Base-by-base conservation (phyloP, 768 basidiomycete genomes). In the Paxillus involutus region DNA sequence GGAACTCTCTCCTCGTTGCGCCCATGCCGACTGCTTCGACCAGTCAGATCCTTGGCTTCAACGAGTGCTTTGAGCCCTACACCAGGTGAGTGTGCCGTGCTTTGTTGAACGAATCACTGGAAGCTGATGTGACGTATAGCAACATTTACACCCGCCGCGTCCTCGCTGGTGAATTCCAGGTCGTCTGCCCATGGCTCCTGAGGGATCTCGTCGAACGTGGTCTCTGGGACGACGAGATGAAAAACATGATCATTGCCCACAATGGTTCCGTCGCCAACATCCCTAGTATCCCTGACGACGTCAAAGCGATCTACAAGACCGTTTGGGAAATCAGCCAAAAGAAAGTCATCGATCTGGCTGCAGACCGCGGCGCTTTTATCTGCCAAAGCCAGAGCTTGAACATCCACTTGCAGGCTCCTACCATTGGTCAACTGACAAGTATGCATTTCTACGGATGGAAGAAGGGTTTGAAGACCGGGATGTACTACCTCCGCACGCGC, bases 371-470 rank as follows among this genome's bases (percentile, higher is more conserved):
- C 37, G 94, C 97, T 1, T 99, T 87, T 77, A 97, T 98, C 73
- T 96, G 94, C 75, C 96, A 99, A 73, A 88, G 85, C 60, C 96
- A 98, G 75, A 89, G 87, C 57, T 76, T 99, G 69, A 98, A 98
- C 71, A 83, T 99, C 53, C 96, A 98, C 70, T 73, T 99, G 45
- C 86, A 91, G 68, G 77, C 88, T 37, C 96, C 96, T 30, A 93
- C 93, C 3, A 77, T 87, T 53, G 92, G 92, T 9, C 96, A 99
- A 71, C 78, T 99, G 58, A 95, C 94, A 37, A 90, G 88, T 57
- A 94, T 94, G 93, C 94, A 95, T 72, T 96, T 95, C 79, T 98
- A 98, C 69, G 97, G 94, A n/a, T 98, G 97, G 97, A 96, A 96
- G 82, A 93, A 93, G 75, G 97, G 97, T 33, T 75, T 99, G 66